A percentile compares a stretch with the other conserved stretches of the same genome.
Conservation (phyloP, 495 filamentous ascomycete genomes). For the Neurospora sp. region DNA sequence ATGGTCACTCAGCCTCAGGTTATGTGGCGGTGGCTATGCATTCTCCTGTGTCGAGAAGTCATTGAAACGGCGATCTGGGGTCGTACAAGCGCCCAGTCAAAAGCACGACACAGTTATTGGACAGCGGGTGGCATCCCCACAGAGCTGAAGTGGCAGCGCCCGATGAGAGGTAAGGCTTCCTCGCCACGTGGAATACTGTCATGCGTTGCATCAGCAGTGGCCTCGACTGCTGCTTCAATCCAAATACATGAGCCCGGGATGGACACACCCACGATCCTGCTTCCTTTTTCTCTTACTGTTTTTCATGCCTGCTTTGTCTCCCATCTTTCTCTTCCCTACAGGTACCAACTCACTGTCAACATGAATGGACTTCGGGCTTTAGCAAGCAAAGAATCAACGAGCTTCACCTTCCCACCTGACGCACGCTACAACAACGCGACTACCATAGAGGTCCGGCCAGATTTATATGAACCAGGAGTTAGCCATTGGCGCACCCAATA, state of each 20-base stretch:
- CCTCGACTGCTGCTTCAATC: background rate
- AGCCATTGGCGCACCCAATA: background rate
- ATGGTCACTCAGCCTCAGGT: background rate
- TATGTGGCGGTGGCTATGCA: background rate
- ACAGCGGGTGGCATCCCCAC: background rate
- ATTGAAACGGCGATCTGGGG: background rate
- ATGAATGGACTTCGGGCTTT: background rate
- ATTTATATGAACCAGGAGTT: background rate
- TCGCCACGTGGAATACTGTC: background rate
- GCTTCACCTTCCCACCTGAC: background rate
- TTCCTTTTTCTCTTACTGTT: accelerated
- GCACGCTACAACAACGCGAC: background rate
- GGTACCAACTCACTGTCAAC: background rate
- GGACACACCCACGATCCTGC: background rate
- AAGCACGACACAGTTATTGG: background rate
- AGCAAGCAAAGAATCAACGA: background rate
- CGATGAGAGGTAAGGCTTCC: background rate
- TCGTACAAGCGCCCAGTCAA: background rate
- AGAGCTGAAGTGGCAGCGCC: background rate
- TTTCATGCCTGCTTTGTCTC: background rate
- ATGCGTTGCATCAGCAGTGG: too few species aligned
- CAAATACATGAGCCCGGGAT: background rate
- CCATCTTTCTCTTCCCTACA: background rate
- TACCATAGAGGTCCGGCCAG: background rate
- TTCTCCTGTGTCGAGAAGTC: background rate